Evolutionary conservation across 2,329 filamentous ascomycete species (phyloP), one percentile per base, ranked within the genome.

Genomic region (Gremmenia infestans): DNA sequence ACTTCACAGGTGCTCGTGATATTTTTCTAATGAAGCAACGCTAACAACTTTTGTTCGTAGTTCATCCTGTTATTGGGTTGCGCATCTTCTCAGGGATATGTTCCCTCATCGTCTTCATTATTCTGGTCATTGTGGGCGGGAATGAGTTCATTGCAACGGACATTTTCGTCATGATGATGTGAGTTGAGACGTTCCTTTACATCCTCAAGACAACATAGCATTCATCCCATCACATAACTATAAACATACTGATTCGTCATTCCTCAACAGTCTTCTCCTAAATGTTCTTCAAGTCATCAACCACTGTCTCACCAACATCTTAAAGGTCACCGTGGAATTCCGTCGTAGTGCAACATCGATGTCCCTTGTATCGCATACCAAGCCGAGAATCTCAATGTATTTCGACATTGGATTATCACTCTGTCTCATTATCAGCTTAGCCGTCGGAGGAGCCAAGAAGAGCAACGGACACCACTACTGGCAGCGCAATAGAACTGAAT

Each of bases 281-380:
- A 58, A 61, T 12, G 15, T 56, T n/a, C 12, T 57, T 2, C 48
- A 51, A 39, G 4, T 62, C 5, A 19, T 63, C 22, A 52, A 62
- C 15, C 43, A 53, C 42, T 47, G 49, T 2, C 11, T 57, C 43
- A 53, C 55, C 4, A 25, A 61, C 19, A 28, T 62, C 36, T 51
- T 64, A 22, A 55, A 56, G 22, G 47, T 61, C 23, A 60, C 58
- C 12, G 49, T 62, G 23, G 55, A 60, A 35, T 43, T 62, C 7
- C 54, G 60, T 37, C 32, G 53, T 12, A 43, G 53, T 12, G 9
- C 45, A 28, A 55, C 37, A 54, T 50, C 49, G 3, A 32, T 55
- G 19, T 52, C 55, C 12, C 28, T 56, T 19, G 37, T 55, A 32
- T 36, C n/a, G 4, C 4, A 15, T 2, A 39, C 23, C 3, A 59